Percentiles rank a stretch among this genome's conserved stretches.
Evolutionary conservation across 768 basidiomycete genomes (phyloP).

Genomic region (Chalciporus chontae): DNA sequence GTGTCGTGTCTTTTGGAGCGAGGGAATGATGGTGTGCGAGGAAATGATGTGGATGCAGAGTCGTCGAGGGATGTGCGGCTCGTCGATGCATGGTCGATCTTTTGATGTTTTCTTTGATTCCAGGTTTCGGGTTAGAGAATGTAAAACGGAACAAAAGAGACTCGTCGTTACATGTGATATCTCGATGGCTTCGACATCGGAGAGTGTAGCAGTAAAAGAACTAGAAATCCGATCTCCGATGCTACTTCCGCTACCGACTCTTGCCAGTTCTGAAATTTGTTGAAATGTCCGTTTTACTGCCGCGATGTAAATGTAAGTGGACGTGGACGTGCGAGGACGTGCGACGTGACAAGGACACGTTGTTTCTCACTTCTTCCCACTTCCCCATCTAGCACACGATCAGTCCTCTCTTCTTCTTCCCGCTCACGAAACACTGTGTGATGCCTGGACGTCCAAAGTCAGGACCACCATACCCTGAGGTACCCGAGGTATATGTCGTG

Average conservation of each 20-base stretch:
- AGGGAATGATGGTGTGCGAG: slow-evolving; percentile 8
- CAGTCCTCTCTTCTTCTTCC: background rate
- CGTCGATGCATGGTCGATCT: slow-evolving; percentile 8
- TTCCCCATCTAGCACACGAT: background rate
- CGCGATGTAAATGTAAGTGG: background rate
- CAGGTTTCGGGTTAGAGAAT: slow-evolving; percentile 6
- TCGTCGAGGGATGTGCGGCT: background rate
- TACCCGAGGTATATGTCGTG: slow-evolving; percentile 22
- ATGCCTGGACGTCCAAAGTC: slow-evolving; percentile 22
- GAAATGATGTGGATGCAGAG: background rate
- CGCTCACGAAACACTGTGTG: background rate
- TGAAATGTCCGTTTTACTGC: background rate
- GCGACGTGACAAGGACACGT: background rate
- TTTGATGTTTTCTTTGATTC: slow-evolving; percentile 28
- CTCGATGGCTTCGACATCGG: background rate
- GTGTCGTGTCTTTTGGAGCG: background rate
- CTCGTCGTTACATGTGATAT: slow-evolving; percentile 9
- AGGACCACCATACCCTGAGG: slow-evolving; percentile 27
- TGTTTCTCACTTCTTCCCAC: background rate
- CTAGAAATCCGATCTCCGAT: slow-evolving; percentile 20
- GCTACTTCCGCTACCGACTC: background rate
- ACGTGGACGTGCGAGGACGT: background rate
- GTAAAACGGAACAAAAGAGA: background rate
- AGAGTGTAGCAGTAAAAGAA: background rate
- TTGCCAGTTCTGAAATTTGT: background rate